A percentile compares a stretch with the other conserved stretches of the same genome.
Evolutionary conservation across 805 yeast species (phyloP).

Genomic region (Jamesozyma lodderae): DNA sequence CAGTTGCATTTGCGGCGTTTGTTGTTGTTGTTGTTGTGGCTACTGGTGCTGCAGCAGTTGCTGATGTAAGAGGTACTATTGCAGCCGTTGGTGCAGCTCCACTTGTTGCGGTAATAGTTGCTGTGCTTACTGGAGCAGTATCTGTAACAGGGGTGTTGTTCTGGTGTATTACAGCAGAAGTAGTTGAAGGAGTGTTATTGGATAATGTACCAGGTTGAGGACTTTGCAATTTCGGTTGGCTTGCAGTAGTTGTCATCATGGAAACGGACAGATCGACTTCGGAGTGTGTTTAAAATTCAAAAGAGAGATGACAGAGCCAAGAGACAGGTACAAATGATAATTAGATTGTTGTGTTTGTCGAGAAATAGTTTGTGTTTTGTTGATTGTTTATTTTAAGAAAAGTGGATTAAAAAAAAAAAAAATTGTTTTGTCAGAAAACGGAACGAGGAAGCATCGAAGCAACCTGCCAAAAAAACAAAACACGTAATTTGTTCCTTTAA

Average conservation of each 20-base stretch:
- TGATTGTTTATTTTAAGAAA: too few species aligned
- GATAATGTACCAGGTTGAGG: conserved; percentile 2
- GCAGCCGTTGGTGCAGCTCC: neutral
- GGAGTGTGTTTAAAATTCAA: too few species aligned
- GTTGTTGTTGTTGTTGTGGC: conserved; percentile 3
- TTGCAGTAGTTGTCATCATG: neutral
- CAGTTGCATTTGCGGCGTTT: neutral
- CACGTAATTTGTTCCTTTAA: too few species aligned
- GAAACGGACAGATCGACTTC: too few species aligned
- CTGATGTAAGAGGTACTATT: neutral
- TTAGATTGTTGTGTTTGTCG: too few species aligned
- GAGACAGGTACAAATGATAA: neutral
- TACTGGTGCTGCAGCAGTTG: neutral
- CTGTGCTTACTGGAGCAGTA: neutral
- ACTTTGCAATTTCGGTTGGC: neutral
- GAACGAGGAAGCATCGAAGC: too few species aligned
- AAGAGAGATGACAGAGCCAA: neutral
- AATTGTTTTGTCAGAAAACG: too few species aligned
- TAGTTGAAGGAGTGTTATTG: too few species aligned
- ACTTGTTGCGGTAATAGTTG: neutral
- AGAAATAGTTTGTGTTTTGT: too few species aligned
- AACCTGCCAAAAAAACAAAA: too few species aligned
- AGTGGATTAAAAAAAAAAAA: too few species aligned
- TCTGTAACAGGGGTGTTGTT: neutral
- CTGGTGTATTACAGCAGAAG: too few species aligned